Percentiles rank a stretch among this genome's conserved stretches.
phyloP scores from a whole-genome alignment of 2,329 filamentous ascomycete species.

The Claviceps maximensis region DNA sequence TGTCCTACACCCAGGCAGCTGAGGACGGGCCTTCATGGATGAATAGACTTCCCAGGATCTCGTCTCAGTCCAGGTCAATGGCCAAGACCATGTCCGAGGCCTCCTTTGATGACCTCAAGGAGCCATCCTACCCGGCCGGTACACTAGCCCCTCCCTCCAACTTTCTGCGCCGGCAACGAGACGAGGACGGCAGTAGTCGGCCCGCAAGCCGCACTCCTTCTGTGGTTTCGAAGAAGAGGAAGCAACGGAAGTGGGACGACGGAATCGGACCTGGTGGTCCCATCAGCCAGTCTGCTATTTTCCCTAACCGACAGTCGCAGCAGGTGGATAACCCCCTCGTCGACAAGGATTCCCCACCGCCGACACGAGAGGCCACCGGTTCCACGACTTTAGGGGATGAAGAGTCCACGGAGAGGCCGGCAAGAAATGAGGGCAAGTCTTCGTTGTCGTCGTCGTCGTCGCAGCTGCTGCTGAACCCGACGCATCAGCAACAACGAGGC shows the following conservation, averaged over 20 bases:
- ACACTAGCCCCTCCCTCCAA: slow-evolving; percentile 60
- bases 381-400: slow-evolving; percentile 21
- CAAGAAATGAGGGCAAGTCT: slow-evolving; percentile 13
- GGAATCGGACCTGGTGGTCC: slow-evolving; percentile 74
- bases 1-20: slow-evolving; percentile 86
- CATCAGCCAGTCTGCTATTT: slow-evolving; percentile 80
- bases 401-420: slow-evolving; percentile 15
- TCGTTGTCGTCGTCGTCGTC: slow-evolving; percentile 4
- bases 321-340: slow-evolving; percentile 10
- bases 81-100: slow-evolving; percentile 74
- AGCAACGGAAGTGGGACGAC: slow-evolving; percentile 54
- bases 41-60: slow-evolving; percentile 69
- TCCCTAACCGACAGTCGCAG: slow-evolving; percentile 39
- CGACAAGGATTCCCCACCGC: slow-evolving; percentile 18
- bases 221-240: slow-evolving; percentile 46
- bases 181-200: slow-evolving; percentile 49
- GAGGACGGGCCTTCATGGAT: slow-evolving; percentile 91
- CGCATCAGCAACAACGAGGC: background rate
- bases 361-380: slow-evolving; percentile 18
- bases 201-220: slow-evolving; percentile 47
- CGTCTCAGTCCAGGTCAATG: slow-evolving; percentile 60
- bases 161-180: slow-evolving; percentile 71
- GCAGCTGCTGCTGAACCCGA: background rate
- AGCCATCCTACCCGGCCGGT: slow-evolving; percentile 51
- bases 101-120: slow-evolving; percentile 52